phyloP scores from a whole-genome alignment of 1,284 basidiomycete species.

The Exobasidium rhododendri region DNA sequence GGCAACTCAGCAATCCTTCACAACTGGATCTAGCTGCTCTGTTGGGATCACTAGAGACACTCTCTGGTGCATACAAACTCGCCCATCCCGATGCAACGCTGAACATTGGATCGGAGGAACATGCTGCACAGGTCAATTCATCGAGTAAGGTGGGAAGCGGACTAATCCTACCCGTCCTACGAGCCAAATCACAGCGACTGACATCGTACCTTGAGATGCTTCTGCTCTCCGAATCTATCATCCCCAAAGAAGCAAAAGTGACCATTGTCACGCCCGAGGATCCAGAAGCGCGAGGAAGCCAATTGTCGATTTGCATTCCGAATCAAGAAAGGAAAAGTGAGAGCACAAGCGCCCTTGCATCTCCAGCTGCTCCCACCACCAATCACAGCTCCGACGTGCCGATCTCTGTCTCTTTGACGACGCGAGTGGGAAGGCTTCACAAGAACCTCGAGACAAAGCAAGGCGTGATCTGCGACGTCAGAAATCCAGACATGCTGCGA shows the following conservation, averaged over 20 bases:
- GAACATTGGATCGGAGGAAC: constrained; percentile 11
- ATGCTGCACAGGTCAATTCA: background rate
- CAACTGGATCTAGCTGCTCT: constrained; percentile 66
- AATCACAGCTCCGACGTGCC: constrained; percentile 27
- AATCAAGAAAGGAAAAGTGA: constrained; percentile 5
- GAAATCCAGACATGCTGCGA: constrained; percentile 46
- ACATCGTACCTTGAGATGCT: constrained; percentile 47
- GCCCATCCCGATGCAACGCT: background rate
- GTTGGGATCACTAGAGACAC: constrained; percentile 44
- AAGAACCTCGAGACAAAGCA: constrained; percentile 32
- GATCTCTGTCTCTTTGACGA: constrained; percentile 28
- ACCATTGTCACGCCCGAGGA: constrained; percentile 43
- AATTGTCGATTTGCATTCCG: constrained; percentile 44
- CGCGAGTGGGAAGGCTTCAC: constrained; percentile 39
- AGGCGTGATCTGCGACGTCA: constrained; percentile 45
- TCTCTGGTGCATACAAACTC: constrained; percentile 22
- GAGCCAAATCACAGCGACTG: constrained; percentile 36
- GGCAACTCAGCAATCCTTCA: constrained; percentile 89
- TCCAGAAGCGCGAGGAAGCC: constrained; percentile 42
- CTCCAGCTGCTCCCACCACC: background rate
- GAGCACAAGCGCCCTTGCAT: background rate
- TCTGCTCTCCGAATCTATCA: constrained; percentile 30
- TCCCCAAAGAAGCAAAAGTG: constrained; percentile 25
- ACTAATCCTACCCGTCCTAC: constrained; percentile 38
- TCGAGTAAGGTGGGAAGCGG: constrained; percentile 28